Evolutionary conservation across 2,329 filamentous ascomycete genomes (phyloP).

Genomic region (Thelonectria discophora): DNA sequence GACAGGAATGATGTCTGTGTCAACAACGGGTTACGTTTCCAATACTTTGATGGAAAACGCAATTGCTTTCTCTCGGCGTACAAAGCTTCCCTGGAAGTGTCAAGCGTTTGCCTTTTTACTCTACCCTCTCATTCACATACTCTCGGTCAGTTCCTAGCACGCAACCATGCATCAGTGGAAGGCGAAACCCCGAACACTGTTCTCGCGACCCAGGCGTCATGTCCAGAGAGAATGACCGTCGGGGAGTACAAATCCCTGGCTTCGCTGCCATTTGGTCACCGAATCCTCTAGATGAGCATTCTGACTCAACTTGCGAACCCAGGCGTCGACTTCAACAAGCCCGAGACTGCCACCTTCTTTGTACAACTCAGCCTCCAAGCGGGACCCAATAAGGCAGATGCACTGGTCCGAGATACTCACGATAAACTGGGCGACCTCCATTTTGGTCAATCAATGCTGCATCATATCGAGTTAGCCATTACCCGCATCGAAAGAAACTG

Average conservation of each 20-base stretch:
- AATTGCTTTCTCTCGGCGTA: conserved; percentile 10
- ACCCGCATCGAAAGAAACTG: conserved; percentile 33
- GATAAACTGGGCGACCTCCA: neutral
- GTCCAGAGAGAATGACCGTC: conserved; percentile 55
- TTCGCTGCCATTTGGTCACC: conserved; percentile 27
- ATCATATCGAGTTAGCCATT: neutral
- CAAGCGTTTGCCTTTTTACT: conserved; percentile 27
- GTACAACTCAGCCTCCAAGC: conserved; percentile 37
- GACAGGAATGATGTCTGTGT: conserved; percentile 32
- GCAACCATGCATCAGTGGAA: neutral
- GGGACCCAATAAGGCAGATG: conserved; percentile 1
- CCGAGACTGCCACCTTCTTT: conserved; percentile 28
- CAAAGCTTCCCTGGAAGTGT: neutral
- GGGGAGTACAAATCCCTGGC: conserved; percentile 60
- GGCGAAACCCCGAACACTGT: neutral
- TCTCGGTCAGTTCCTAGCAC: conserved; percentile 29
- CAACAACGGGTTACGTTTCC: conserved; percentile 36
- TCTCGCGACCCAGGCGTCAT: neutral
- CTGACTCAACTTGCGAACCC: conserved; percentile 36
- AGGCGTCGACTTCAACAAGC: conserved; percentile 37
- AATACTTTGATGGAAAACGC: conserved; percentile 26
- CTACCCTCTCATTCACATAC: conserved; percentile 21
- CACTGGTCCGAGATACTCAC: conserved; percentile 13
- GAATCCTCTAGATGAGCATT: conserved; percentile 35
- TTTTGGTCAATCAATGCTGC: conserved; percentile 22